Conservation (phyloP, 495 filamentous ascomycete species). For the Aspergillus nidulans region DNA sequence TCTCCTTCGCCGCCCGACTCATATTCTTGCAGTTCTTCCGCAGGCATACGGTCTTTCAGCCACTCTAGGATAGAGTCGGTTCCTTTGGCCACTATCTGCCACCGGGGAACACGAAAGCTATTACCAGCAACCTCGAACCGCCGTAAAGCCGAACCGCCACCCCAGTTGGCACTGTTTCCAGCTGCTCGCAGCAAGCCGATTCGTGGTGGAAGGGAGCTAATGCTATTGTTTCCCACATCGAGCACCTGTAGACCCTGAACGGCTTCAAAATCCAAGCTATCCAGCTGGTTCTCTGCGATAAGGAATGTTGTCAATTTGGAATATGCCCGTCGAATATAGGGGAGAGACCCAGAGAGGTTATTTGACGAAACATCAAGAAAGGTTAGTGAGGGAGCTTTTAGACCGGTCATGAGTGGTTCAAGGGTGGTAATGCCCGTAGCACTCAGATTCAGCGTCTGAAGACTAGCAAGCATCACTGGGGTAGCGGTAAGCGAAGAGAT, state of each 20-base stretch:
- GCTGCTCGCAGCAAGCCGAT: constrained; percentile 65
- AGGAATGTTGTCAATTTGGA: constrained; percentile 63
- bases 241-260: constrained; percentile 71
- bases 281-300: constrained; percentile 71
- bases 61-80: constrained; percentile 83
- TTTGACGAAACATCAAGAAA: constrained; percentile 79
- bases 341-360: constrained; percentile 61
- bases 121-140: constrained; percentile 71
- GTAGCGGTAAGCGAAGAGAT: constrained; percentile 54
- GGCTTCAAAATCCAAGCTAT: constrained; percentile 65
- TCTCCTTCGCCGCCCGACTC: constrained; percentile 24
- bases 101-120: constrained; percentile 79
- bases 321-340: constrained; percentile 52
- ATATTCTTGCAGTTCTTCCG: constrained; percentile 49
- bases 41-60: constrained; percentile 72
- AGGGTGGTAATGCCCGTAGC: constrained; percentile 65
- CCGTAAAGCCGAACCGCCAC: constrained; percentile 36
- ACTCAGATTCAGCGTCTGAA: constrained; percentile 70
- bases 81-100: constrained; percentile 79
- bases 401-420: constrained; percentile 53
- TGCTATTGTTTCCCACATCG: constrained; percentile 79
- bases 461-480: constrained; percentile 61
- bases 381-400: constrained; percentile 66
- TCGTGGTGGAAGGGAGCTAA: constrained; percentile 68
- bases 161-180: constrained; percentile 38